These are phyloP conservation scores for Brasenia schreberi DNA, from an alignment of 164 flowering plant species.

Conservation along the genomic window DNA sequence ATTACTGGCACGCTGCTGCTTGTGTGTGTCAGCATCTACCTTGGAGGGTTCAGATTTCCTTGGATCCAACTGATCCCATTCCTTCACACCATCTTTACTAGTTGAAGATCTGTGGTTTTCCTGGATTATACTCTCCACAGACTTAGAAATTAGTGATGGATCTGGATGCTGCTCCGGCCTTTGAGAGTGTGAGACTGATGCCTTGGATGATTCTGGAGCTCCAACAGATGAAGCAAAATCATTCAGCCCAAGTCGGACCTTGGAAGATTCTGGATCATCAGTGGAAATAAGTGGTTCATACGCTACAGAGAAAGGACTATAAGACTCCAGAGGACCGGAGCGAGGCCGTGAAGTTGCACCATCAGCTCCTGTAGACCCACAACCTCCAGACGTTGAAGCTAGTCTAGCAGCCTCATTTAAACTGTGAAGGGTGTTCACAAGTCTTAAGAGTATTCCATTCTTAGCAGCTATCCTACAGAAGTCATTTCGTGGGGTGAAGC, in stretches of 20 bases:
- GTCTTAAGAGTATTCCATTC: constrained; percentile 85
- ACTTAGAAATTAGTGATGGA: neutral
- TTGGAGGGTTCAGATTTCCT: constrained; percentile 37
- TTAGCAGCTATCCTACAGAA: constrained; percentile 98
- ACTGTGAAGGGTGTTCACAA: constrained; percentile 88
- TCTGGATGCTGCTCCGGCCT: constrained; percentile 18
- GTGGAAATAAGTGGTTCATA: constrained; percentile 26
- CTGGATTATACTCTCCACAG: constrained; percentile 3
- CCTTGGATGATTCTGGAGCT: constrained; percentile 36
- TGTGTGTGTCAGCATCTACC: constrained; percentile 34
- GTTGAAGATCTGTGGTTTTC: constrained; percentile 28
- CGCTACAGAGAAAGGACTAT: constrained; percentile 27
- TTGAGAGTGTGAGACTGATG: constrained; percentile 42
- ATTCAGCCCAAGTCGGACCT: constrained; percentile 29
- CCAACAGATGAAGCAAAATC: constrained; percentile 33
- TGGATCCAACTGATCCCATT: constrained; percentile 35
- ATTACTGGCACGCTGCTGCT: constrained; percentile 40
- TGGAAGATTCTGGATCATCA: constrained; percentile 42
- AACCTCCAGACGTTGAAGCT: constrained; percentile 54
- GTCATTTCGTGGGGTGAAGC: constrained; percentile 85
- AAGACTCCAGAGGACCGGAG: constrained; percentile 65
- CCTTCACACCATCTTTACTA: constrained; percentile 24
- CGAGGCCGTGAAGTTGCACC: constrained; percentile 43
- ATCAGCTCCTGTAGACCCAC: constrained; percentile 42
- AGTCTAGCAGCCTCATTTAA: constrained; percentile 95